Percentiles rank a stretch among this genome's conserved stretches.
Evolutionary conservation across 2,329 filamentous ascomycete genomes (phyloP).

Genomic region (Immersiporthe knoxdaviesiana): DNA sequence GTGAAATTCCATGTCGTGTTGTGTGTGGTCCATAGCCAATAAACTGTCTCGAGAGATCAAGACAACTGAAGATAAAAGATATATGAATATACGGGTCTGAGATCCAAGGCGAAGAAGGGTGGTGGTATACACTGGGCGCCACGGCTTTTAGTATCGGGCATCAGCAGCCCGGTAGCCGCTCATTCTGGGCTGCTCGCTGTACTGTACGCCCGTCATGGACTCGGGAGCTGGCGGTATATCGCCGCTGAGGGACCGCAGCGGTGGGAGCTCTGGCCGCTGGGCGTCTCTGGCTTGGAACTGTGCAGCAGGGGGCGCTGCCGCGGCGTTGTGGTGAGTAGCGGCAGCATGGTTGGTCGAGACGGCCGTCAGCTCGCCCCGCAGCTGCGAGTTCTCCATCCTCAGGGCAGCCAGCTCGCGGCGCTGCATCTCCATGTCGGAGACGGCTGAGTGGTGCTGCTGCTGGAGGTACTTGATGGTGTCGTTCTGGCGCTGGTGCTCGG

Average conservation of each 20-base stretch:
- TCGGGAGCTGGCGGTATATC: conserved; percentile 52
- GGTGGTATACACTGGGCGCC: background rate
- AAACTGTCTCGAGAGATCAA: background rate
- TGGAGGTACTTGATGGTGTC: conserved; percentile 54
- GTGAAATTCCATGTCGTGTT: background rate
- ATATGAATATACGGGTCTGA: background rate
- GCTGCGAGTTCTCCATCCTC: conserved; percentile 53
- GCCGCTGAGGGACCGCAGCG: conserved; percentile 56
- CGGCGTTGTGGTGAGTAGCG: conserved; percentile 30
- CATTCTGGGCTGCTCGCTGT: conserved; percentile 51
- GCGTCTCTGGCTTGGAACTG: conserved; percentile 36
- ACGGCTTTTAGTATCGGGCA: conserved; percentile 33
- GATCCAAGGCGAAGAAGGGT: background rate
- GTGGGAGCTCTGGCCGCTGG: conserved; percentile 57
- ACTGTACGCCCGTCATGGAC: conserved; percentile 69
- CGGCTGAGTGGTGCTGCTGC: conserved; percentile 46
- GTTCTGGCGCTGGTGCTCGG: conserved; percentile 60
- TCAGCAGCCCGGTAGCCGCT: conserved; percentile 51
- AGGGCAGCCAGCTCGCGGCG: conserved; percentile 53
- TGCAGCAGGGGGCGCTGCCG: conserved; percentile 31
- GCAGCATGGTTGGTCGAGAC: conserved; percentile 33
- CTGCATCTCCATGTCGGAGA: conserved; percentile 51
- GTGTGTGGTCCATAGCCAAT: conserved; percentile 1
- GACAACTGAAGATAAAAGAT: background rate
- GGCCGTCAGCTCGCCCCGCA: conserved; percentile 43